phyloP scores from a whole-genome alignment of 164 flowering plant species.

The Warburgia ugandensis region DNA sequence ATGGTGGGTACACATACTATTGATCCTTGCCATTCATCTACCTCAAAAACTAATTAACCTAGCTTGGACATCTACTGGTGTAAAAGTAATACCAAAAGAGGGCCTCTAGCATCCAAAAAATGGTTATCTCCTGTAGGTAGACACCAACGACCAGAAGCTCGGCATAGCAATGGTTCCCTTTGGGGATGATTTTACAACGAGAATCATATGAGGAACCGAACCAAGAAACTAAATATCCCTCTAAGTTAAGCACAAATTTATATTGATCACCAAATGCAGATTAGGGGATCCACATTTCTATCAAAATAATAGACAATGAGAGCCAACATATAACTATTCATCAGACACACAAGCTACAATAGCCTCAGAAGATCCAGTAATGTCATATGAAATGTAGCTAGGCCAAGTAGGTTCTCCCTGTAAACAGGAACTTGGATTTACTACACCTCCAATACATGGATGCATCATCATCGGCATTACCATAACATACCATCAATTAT shows the following conservation, averaged over 20 bases:
- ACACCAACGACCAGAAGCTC: too few species aligned
- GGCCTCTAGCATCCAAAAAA: too few species aligned
- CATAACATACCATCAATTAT: not conserved
- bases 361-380: not conserved
- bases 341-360: not conserved
- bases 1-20: too few species aligned
- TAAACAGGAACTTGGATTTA: constrained; percentile 24
- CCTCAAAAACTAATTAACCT: too few species aligned
- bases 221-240: not conserved
- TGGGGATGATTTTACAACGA: too few species aligned
- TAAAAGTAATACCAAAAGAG: too few species aligned
- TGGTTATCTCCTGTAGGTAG: too few species aligned
- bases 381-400: constrained; percentile 9
- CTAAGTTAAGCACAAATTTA: not conserved
- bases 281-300: not conserved
- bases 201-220: not conserved
- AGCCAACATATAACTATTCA: not conserved
- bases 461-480: constrained; percentile 12
- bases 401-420: constrained; percentile 34
- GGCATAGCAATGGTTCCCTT: too few species aligned
- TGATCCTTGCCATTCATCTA: too few species aligned
- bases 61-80: too few species aligned
- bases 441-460: constrained; percentile 14
- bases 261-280: not conserved
- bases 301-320: not conserved